Conservation (phyloP, 169 alveolate genomes). For the Eimeria falciformis region DNA sequence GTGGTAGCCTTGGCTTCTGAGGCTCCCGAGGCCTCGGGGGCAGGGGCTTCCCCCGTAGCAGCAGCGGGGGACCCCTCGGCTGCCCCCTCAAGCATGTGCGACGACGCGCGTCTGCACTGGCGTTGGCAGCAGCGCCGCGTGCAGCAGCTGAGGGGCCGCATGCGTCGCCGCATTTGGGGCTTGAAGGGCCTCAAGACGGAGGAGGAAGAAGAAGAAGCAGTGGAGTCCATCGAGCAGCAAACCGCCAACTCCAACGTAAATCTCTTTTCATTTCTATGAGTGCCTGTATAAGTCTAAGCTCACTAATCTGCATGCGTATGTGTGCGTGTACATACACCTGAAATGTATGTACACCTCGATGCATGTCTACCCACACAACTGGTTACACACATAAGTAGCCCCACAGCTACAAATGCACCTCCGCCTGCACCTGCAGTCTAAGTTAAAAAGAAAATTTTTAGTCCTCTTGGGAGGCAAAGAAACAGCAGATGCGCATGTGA, state of each 20-base stretch:
- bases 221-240: slow-evolving; percentile 8
- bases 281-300: background rate
- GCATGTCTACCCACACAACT: background rate
- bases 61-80: background rate
- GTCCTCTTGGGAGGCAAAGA: too few species aligned
- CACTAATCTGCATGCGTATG: too few species aligned
- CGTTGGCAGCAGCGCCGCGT: slow-evolving; percentile 56
- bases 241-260: background rate
- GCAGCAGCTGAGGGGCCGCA: slow-evolving; percentile 56
- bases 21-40: background rate
- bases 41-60: background rate
- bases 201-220: slow-evolving; percentile 18
- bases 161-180: background rate
- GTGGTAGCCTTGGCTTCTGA: background rate
- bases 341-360: background rate
- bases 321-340: background rate
- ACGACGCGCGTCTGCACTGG: slow-evolving; percentile 21
- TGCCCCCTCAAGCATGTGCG: background rate
- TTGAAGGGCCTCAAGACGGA: slow-evolving; percentile 24
- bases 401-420: background rate
- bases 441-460: too few species aligned
- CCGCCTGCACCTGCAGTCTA: too few species aligned
- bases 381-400: background rate
- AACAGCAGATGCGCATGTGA: too few species aligned
- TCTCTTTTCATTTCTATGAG: too few species aligned